Conservation (phyloP, 1,139 yeast species). For the Hansenula lynferdii region DNA sequence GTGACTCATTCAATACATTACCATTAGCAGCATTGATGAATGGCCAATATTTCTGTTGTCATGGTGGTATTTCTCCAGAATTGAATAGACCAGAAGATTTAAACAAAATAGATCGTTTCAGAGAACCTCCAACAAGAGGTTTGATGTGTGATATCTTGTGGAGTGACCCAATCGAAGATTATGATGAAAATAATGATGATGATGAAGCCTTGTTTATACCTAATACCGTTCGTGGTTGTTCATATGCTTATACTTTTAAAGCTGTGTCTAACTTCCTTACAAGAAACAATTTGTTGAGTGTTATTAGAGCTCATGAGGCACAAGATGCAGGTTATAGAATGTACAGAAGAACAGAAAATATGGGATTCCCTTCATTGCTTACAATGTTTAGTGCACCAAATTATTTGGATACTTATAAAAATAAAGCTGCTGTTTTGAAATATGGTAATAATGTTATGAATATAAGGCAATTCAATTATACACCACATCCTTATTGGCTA, state of each 20-base stretch:
- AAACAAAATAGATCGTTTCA: slow-evolving; percentile 66
- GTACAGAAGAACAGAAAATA: slow-evolving; percentile 79
- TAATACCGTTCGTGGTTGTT: slow-evolving; percentile 88
- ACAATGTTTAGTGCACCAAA: slow-evolving; percentile 97
- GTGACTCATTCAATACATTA: slow-evolving; percentile 77
- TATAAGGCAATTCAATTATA: slow-evolving; percentile 87
- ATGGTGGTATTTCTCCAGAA: slow-evolving; percentile 95
- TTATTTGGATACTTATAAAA: slow-evolving; percentile 87
- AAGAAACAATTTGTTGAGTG: slow-evolving; percentile 71
- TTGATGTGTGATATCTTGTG: slow-evolving; percentile 93
- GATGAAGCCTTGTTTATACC: slow-evolving; percentile 47
- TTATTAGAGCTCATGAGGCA: slow-evolving; percentile 96
- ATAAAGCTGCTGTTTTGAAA: slow-evolving; percentile 92
- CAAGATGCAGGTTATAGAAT: slow-evolving; percentile 97
- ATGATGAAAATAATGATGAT: slow-evolving; percentile 59
- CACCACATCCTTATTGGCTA: slow-evolving; percentile 96
- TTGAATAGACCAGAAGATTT: slow-evolving; percentile 68
- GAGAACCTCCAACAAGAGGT: slow-evolving; percentile 93
- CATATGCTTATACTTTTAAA: slow-evolving; percentile 80
- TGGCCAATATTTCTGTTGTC: slow-evolving; percentile 92
- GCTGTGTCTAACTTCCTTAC: slow-evolving; percentile 83
- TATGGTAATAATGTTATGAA: slow-evolving; percentile 93
- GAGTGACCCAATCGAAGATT: slow-evolving; percentile 93
- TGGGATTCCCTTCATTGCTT: slow-evolving; percentile 90
- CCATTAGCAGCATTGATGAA: slow-evolving; percentile 96